Conservation (phyloP, 441 rosid species). For the Lepidium campestre region DNA sequence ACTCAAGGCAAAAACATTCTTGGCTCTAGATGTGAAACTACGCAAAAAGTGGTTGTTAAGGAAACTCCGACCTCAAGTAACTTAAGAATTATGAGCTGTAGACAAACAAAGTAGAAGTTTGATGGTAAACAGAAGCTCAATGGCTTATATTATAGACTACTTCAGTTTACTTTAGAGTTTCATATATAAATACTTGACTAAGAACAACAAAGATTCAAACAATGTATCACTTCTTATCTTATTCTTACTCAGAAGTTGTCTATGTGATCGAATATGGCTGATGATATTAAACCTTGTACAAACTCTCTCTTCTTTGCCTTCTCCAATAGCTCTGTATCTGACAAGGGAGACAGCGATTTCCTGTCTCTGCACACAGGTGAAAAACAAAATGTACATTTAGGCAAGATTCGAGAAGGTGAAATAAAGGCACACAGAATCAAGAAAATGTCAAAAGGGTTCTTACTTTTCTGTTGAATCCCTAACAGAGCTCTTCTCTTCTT, state of each 20-base stretch:
- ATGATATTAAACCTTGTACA: conserved; percentile 40
- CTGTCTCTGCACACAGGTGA: conserved; percentile 26
- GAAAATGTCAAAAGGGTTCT: conserved; percentile 11
- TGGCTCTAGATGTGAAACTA: conserved; percentile 68
- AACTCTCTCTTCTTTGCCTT: conserved; percentile 41
- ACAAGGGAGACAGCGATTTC: conserved; percentile 25
- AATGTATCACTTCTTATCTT: neutral
- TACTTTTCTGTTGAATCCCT: conserved; percentile 41
- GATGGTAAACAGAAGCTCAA: conserved; percentile 4
- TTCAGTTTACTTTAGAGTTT: conserved; percentile 9
- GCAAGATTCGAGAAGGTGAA: neutral
- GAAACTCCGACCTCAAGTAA: conserved; percentile 55
- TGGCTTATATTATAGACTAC: conserved; percentile 14
- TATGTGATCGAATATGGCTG: conserved; percentile 31
- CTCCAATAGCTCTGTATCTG: conserved; percentile 39
- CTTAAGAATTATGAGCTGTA: conserved; percentile 5
- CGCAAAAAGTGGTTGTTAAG: conserved; percentile 73
- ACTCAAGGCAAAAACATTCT: conserved; percentile 63
- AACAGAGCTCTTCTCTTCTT: conserved; percentile 30
- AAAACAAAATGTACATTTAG: neutral
- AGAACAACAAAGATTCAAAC: conserved; percentile 15
- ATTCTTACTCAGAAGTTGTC: conserved; percentile 33
- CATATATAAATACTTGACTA: conserved; percentile 14
- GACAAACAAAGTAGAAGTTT: neutral
- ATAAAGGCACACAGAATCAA: neutral